A percentile compares a stretch with the other conserved stretches of the same genome.
Conservation (phyloP, 2,329 filamentous ascomycete species). For the Diaporthe sp. region DNA sequence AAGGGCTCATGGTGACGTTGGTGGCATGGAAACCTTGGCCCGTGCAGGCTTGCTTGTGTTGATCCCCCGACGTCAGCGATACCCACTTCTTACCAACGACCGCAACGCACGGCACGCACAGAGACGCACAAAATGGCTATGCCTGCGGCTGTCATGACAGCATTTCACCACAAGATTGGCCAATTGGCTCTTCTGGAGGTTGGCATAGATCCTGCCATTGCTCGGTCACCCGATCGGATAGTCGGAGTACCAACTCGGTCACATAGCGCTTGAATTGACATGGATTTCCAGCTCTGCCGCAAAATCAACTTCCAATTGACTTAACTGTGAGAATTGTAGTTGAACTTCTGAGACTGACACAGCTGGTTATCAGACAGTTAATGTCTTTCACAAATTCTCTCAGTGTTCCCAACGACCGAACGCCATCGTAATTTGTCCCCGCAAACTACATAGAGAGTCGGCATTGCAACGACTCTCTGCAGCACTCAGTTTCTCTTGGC, state of each 20-base stretch:
- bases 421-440: neutral
- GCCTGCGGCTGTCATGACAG: neutral
- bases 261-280: neutral
- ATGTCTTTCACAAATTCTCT: neutral
- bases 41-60: constrained; percentile 1
- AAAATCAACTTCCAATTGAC: neutral
- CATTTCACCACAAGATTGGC: neutral
- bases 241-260: neutral
- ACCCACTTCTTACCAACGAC: constrained; percentile 21
- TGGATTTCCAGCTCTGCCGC: neutral
- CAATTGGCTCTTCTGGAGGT: neutral
- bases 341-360: neutral
- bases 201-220: neutral
- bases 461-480: neutral
- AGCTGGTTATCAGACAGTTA: neutral
- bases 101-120: neutral
- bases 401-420: neutral
- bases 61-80: constrained; percentile 32
- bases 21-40: constrained; percentile 21
- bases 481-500: neutral
- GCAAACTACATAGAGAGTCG: neutral
- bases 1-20: constrained; percentile 22
- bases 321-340: neutral
- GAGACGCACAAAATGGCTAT: neutral
- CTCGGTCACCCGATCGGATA: neutral